These are phyloP conservation scores for Elongisporangium anandrum DNA, from an alignment of 352 stramenopile genomes.

Conservation along the genomic window DNA sequence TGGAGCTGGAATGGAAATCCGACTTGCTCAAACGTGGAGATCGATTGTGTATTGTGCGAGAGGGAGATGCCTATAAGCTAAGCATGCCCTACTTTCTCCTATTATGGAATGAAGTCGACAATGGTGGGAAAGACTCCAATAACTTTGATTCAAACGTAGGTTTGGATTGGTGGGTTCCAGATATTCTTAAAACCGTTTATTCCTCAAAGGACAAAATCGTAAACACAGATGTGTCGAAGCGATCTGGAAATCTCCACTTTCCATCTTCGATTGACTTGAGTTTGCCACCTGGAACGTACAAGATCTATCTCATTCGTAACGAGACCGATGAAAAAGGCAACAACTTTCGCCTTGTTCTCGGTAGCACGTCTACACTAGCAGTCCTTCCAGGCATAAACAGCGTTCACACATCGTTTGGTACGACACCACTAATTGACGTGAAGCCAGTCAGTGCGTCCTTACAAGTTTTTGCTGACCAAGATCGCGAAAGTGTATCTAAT, in stretches of 20 bases:
- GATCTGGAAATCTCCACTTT: conserved; percentile 15
- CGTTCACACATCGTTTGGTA: conserved; percentile 52
- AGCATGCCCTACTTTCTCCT: conserved; percentile 38
- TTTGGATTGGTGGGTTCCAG: conserved; percentile 40
- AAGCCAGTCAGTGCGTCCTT: conserved; percentile 33
- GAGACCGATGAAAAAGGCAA: conserved; percentile 9
- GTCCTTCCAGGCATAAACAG: conserved; percentile 46
- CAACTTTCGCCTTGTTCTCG: conserved; percentile 29
- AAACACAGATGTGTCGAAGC: conserved; percentile 14
- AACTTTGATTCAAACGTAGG: not conserved
- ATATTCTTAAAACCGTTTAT: conserved; percentile 23
- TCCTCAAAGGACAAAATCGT: conserved; percentile 11
- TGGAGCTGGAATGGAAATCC: conserved; percentile 37
- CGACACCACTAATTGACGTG: conserved; percentile 51
- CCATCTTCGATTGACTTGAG: conserved; percentile 39
- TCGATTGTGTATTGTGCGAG: conserved; percentile 36
- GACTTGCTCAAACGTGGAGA: conserved; percentile 19
- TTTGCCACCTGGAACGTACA: conserved; percentile 38
- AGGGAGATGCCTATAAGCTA: conserved; percentile 33
- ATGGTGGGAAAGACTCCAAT: conserved; percentile 1
- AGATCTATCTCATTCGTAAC: conserved; percentile 42
- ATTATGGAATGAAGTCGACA: conserved; percentile 23
- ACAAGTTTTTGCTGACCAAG: conserved; percentile 21
- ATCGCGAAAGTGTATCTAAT: conserved; percentile 14
- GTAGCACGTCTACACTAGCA: conserved; percentile 18